Percentiles rank a stretch among this genome's conserved stretches.
These are phyloP conservation scores for Paspalum notatum DNA, from an alignment of 176 grass and related monocot genomes.

Conservation along the genomic window DNA sequence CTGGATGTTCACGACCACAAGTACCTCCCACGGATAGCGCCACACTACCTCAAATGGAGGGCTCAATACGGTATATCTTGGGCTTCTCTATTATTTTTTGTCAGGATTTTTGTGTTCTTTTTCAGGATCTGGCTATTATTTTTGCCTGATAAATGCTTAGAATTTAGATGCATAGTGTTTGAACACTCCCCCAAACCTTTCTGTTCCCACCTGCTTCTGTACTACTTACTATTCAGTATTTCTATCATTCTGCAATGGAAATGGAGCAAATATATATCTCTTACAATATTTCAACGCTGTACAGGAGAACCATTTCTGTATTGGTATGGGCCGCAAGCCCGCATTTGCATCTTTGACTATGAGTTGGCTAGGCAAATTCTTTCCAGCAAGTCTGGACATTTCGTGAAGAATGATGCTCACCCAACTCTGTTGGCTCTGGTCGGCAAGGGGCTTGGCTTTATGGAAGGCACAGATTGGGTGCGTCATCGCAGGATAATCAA, in stretches of 20 bases:
- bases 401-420: constrained; percentile 37
- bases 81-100: too few relatives aligned
- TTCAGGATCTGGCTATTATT: too few relatives aligned
- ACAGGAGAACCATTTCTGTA: constrained; percentile 58
- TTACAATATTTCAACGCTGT: background rate
- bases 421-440: constrained; percentile 36
- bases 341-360: constrained; percentile 49
- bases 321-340: constrained; percentile 49
- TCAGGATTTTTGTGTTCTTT: too few relatives aligned
- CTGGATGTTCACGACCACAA: constrained; percentile 45
- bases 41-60: constrained; percentile 46
- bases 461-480: constrained; percentile 54
- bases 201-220: too few relatives aligned
- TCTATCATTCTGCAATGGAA: too few relatives aligned
- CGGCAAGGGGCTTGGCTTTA: constrained; percentile 50
- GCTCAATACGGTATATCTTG: constrained; percentile 45
- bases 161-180: too few relatives aligned
- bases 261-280: background rate
- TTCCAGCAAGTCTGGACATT: constrained; percentile 56
- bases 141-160: too few relatives aligned
- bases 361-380: constrained; percentile 62
- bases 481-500: constrained; percentile 53
- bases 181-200: too few relatives aligned
- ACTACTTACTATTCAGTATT: too few relatives aligned
- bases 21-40: constrained; percentile 32